Conservation (phyloP, 2,329 filamentous ascomycete species). For the Incumbomyces lentus region DNA sequence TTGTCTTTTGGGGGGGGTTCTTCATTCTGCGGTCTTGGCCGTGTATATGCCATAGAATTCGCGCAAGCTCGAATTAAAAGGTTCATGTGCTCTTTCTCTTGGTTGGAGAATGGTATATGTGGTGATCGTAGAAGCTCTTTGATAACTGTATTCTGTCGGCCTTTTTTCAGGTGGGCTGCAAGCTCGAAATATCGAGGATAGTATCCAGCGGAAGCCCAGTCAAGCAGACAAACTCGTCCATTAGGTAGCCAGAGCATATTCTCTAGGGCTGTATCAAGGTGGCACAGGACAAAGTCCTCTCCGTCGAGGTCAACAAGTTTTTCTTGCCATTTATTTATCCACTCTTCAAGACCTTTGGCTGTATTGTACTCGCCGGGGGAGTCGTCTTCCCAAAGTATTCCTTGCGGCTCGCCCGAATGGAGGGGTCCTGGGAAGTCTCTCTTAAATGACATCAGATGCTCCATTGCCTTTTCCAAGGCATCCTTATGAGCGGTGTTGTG, state of each 20-base stretch:
- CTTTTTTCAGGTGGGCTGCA: conserved; percentile 8
- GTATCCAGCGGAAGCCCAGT: conserved; percentile 21
- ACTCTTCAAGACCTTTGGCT: background rate
- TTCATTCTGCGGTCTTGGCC: no score
- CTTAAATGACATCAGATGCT: background rate
- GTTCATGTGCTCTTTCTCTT: no score
- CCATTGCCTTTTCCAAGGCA: background rate
- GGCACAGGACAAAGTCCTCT: conserved; percentile 5
- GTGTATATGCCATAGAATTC: no score
- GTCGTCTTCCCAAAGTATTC: background rate
- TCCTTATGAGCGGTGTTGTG: background rate
- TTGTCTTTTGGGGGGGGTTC: no score
- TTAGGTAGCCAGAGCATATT: conserved; percentile 13
- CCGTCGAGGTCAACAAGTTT: background rate
- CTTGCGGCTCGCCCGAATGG: background rate
- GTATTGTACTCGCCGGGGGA: background rate
- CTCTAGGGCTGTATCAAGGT: conserved; percentile 15
- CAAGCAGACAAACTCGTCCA: conserved; percentile 19
- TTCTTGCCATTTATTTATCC: background rate
- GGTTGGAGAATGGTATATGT: no score
- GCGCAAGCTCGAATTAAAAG: no score
- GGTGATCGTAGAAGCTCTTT: no score
- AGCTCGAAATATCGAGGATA: conserved; percentile 21
- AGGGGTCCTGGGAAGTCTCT: background rate
- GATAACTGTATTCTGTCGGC: background rate